Evolutionary conservation across 2,329 filamentous ascomycete species (phyloP).

Genomic region (Rhytidhysteron rufulum): DNA sequence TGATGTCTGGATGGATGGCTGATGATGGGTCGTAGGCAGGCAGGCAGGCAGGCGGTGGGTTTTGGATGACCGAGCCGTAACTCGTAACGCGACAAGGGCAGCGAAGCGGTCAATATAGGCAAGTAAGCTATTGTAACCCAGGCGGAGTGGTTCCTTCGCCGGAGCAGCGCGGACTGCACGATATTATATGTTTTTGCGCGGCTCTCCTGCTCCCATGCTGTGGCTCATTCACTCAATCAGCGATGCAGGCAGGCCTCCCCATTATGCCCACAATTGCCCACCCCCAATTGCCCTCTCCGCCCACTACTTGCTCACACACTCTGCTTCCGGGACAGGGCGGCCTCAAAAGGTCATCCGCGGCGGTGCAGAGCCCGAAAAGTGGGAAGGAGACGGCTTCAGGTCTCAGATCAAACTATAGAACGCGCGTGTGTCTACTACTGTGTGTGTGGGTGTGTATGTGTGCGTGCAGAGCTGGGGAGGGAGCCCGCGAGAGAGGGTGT

Average conservation of each 20-base stretch:
- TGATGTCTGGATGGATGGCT: neutral
- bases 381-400: slow-evolving; percentile 8
- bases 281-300: slow-evolving; percentile 9
- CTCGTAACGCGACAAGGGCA: no score
- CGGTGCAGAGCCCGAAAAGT: slow-evolving; percentile 8
- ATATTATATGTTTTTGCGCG: slow-evolving; percentile 1
- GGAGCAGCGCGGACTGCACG: slow-evolving; percentile 1
- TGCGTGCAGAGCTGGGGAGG: no score
- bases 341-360: slow-evolving; percentile 26
- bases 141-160: neutral
- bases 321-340: slow-evolving; percentile 19
- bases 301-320: slow-evolving; percentile 7
- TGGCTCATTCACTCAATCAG: slow-evolving; percentile 1
- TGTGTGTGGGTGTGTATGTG: no score
- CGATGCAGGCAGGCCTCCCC: neutral
- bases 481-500: no score
- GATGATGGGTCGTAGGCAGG: no score
- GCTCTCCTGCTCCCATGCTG: neutral
- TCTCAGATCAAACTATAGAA: slow-evolving; percentile 20
- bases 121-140: no score
- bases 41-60: no score
- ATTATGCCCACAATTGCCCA: no score
- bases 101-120: no score
- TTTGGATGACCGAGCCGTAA: no score
- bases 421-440: slow-evolving; percentile 13